These are phyloP conservation scores for Sporothrix curviconia DNA, from an alignment of 2,329 filamentous ascomycete species.

Conservation along the genomic window DNA sequence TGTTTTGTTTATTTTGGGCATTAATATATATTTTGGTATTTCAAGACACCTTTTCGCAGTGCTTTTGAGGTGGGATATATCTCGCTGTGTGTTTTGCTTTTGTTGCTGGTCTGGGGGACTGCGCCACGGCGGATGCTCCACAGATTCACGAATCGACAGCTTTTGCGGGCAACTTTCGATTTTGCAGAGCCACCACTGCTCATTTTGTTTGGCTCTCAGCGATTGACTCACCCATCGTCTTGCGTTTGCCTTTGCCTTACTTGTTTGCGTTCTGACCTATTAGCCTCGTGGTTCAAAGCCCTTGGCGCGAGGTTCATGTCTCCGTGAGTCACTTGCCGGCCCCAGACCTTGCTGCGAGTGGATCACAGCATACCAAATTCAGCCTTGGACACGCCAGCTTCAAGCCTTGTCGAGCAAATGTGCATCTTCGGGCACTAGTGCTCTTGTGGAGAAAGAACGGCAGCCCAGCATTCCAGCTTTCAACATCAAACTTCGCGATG, in stretches of 20 bases:
- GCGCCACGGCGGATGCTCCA: constrained; percentile 1
- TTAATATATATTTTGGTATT: background rate
- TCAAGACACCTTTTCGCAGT: too few species aligned
- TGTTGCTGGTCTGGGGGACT: background rate
- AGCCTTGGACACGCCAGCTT: background rate
- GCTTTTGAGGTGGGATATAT: background rate
- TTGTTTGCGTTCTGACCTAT: background rate
- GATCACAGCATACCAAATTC: too few species aligned
- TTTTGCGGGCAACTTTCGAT: background rate
- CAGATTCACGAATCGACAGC: background rate
- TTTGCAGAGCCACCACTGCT: background rate
- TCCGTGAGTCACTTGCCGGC: constrained; percentile 13
- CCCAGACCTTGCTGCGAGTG: too few species aligned
- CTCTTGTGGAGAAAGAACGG: background rate
- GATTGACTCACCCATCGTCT: background rate
- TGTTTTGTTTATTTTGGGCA: background rate
- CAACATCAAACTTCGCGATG: background rate
- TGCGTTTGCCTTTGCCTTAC: background rate
- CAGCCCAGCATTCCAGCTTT: too few species aligned
- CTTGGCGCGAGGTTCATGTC: background rate
- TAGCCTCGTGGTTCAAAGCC: background rate
- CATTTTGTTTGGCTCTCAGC: background rate
- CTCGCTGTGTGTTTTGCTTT: background rate
- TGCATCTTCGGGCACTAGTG: constrained; percentile 1
- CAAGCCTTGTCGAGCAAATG: background rate